Conservation (phyloP, 768 basidiomycete genomes). For the Tulasnella sp. region DNA sequence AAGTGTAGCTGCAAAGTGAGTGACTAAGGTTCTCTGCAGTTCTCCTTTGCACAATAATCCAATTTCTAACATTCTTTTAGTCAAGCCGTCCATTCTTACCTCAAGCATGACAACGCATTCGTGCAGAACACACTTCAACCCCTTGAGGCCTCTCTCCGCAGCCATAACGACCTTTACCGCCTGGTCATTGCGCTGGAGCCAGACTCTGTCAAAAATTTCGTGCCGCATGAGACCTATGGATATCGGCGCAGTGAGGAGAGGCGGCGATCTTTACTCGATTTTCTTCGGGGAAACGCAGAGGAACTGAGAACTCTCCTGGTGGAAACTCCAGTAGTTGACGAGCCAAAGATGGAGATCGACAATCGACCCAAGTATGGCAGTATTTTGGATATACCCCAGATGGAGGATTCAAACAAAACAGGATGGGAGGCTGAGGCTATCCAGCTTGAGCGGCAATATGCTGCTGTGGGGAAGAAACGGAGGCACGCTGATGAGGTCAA, state of each 20-base stretch:
- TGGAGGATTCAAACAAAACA: not conserved
- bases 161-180: constrained; percentile 23
- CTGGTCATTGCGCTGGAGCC: constrained; percentile 26
- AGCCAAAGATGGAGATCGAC: not conserved
- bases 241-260: not conserved
- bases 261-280: constrained; percentile 22
- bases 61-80: too few species aligned
- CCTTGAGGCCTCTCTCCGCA: constrained; percentile 23
- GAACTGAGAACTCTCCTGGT: constrained; percentile 12
- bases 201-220: constrained; percentile 8
- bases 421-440: constrained; percentile 6
- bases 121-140: constrained; percentile 16
- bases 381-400: not conserved
- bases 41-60: too few species aligned
- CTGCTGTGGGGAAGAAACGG: not conserved
- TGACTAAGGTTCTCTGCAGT: not conserved
- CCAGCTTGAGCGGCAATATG: not conserved
- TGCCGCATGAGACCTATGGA: not conserved
- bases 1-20: constrained; percentile 22
- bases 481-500: not conserved
- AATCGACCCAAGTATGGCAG: not conserved
- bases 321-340: not conserved
- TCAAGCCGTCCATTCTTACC: too few species aligned
- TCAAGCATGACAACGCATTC: not conserved
- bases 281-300: constrained; percentile 7